phyloP scores from a whole-genome alignment of 176 grass and related monocot species.

The Pontederia crassipes region DNA sequence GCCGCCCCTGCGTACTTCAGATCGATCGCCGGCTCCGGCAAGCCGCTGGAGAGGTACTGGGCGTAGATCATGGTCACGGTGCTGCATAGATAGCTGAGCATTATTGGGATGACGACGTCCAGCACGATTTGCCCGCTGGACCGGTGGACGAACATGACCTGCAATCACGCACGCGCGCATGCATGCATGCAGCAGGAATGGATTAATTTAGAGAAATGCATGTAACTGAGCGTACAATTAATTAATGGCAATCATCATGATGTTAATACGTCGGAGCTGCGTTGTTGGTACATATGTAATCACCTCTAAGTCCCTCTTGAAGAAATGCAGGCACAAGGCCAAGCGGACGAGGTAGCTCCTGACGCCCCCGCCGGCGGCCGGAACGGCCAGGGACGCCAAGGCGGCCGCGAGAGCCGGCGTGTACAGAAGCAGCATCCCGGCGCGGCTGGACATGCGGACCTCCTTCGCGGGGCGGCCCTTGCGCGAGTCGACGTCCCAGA shows the following conservation, averaged over 20 bases:
- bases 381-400: constrained; percentile 30
- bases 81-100: constrained; percentile 37
- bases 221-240: background rate
- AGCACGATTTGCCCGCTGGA: constrained; percentile 45
- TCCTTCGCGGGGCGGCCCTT: background rate
- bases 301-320: constrained; percentile 69
- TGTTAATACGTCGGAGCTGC: background rate
- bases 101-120: constrained; percentile 23
- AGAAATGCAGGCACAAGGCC: constrained; percentile 47
- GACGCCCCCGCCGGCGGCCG: constrained; percentile 19
- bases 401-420: constrained; percentile 40
- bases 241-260: background rate
- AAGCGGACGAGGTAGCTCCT: constrained; percentile 28
- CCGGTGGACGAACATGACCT: constrained; percentile 58
- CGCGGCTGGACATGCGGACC: constrained; percentile 20
- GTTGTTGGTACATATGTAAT: background rate
- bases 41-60: constrained; percentile 31
- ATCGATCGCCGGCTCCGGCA: constrained; percentile 32
- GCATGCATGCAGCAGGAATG: background rate
- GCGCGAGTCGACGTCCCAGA: constrained; percentile 38
- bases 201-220: background rate
- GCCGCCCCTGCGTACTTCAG: constrained; percentile 31
- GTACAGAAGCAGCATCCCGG: constrained; percentile 61
- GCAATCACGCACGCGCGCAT: background rate
- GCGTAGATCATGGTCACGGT: constrained; percentile 36